These are phyloP conservation scores for Fusarium xyrophilum DNA, from an alignment of 2,329 filamentous ascomycete species.

Conservation along the genomic window DNA sequence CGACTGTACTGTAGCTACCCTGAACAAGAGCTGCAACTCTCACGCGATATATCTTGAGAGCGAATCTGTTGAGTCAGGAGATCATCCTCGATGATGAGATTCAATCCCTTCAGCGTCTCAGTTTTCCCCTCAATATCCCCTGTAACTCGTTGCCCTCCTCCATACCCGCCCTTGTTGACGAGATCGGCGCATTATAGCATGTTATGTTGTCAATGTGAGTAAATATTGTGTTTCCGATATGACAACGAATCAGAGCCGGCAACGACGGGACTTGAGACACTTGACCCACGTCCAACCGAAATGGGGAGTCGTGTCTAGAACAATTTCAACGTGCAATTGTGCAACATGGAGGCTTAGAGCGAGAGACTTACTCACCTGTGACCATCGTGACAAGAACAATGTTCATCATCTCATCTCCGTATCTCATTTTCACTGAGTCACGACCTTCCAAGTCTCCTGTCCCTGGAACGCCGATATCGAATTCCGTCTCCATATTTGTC, in stretches of 20 bases:
- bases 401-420: constrained; percentile 17
- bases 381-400: constrained; percentile 1
- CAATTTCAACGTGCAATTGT: constrained; percentile 10
- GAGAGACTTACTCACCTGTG: background rate
- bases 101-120: background rate
- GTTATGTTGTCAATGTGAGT: constrained; percentile 11
- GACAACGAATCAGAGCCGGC: constrained; percentile 6
- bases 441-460: constrained; percentile 8
- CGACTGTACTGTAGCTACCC: constrained; percentile 13
- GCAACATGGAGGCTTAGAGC: background rate
- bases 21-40: constrained; percentile 18
- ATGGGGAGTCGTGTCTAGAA: background rate
- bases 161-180: constrained; percentile 6
- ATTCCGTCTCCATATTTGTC: constrained; percentile 12
- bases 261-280: constrained; percentile 24
- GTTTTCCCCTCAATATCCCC: background rate
- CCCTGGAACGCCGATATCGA: constrained; percentile 12
- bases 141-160: background rate
- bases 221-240: constrained; percentile 27
- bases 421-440: constrained; percentile 21
- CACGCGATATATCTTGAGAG: constrained; percentile 3
- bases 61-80: constrained; percentile 19
- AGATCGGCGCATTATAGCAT: constrained; percentile 14
- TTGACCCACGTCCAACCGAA: background rate
- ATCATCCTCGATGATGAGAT: constrained; percentile 6